Evolutionary conservation across 768 basidiomycete species (phyloP), one percentile per base, ranked within the genome.

Genomic region (Kwoniella mangroviensis): DNA sequence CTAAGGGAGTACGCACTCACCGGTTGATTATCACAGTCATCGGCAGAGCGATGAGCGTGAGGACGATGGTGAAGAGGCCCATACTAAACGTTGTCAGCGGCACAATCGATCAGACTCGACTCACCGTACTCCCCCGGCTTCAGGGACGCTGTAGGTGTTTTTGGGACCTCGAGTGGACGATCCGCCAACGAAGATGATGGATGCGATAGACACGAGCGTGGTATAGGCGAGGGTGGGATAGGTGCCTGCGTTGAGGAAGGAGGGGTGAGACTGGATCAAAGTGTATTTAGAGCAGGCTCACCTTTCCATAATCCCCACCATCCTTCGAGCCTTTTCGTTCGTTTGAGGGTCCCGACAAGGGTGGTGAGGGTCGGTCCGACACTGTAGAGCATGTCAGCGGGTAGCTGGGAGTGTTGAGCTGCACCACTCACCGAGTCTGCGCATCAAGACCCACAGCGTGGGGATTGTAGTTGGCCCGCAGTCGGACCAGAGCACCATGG

Each of bases 1-100:
- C 13, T 26, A 3, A 5, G n/a, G 34, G 11, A 6, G 2, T 41
- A 10, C 4, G 12, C 7, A 67, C 81, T 71, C 56, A 82, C 80
- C 82, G 79, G 64, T 83, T 83, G 79, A 82, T 80, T 62, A 83
- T 76, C 1, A 83, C 73, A 4, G 79, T 82, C 76, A 80, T 78
- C 5, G 82, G 82, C 12, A 83, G 71, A 15, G 71, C 75, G 61
- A 83, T 82, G 58, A 80, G 40, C 1, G 81, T 81, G 52, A 83
- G 72, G 49, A 81, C 69, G 55, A 82, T 76, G 15, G 81, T 82
- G 68, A 83, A 83, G 22, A 83, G 53, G 1, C 72, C 82, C 82
- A 83, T 83, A 24, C 81, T 79, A 41, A 52, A 17, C 15, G 43
- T 15, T 26, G 57, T 26, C 13, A 52, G 40, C 40, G 1, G 28